Percentiles rank a stretch among this genome's conserved stretches.
Conservation (phyloP, 2,329 filamentous ascomycete genomes). For the Pseudogymnoascus sp. region DNA sequence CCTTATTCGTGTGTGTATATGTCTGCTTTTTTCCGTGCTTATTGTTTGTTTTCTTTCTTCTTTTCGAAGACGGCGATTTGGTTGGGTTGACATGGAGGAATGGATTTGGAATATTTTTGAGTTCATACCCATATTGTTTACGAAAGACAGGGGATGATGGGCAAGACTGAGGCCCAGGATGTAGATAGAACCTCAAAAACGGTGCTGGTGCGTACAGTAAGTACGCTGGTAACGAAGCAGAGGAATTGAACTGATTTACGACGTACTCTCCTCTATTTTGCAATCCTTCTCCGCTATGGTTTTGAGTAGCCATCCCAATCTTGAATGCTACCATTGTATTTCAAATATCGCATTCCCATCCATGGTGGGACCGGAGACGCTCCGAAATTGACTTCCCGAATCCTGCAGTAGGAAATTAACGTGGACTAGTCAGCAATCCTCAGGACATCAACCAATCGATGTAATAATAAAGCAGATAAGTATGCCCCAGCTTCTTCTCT, state of each 20-base stretch:
- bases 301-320: not conserved
- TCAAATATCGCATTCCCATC: not conserved
- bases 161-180: not conserved
- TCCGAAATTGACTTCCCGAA: not conserved
- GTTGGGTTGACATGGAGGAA: not conserved
- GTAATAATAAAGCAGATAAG: not conserved
- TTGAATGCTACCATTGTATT: not conserved
- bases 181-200: not conserved
- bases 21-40: conserved; percentile 2
- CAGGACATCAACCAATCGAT: not conserved
- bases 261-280: not conserved
- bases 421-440: not conserved
- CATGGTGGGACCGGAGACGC: not conserved
- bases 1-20: not conserved
- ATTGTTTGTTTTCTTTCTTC: not conserved
- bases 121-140: not conserved
- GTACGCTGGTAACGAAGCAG: not conserved
- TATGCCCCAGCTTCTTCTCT: not conserved
- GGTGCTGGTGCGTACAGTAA: not conserved
- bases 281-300: not conserved
- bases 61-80: conserved; percentile 1
- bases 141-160: not conserved
- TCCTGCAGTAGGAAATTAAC: not conserved
- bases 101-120: not conserved
- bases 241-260: not conserved